Conservation (phyloP, 2,329 filamentous ascomycete species). For the Microsporum audouinii region DNA sequence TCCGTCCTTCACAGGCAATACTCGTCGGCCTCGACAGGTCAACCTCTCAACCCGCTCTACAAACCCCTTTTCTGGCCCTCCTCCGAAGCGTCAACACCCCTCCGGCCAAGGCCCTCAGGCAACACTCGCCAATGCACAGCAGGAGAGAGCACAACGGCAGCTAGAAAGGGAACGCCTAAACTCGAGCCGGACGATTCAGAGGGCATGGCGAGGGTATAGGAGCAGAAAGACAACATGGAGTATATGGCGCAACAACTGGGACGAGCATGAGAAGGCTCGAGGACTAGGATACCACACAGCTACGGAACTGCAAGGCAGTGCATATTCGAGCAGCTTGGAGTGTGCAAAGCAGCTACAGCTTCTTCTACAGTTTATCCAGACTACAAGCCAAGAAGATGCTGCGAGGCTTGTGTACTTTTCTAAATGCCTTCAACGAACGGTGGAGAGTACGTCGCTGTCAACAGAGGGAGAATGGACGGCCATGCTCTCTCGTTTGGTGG, state of each 20-base stretch:
- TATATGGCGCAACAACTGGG: constrained; percentile 50
- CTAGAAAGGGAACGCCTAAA: constrained; percentile 66
- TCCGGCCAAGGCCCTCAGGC: constrained; percentile 55
- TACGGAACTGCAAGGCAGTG: constrained; percentile 12
- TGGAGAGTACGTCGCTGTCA: constrained; percentile 27
- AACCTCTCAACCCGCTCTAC: constrained; percentile 77
- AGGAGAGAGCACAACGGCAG: constrained; percentile 69
- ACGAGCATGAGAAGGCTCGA: constrained; percentile 40
- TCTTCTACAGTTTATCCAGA: constrained; percentile 54
- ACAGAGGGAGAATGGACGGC: constrained; percentile 33
- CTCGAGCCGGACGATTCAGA: constrained; percentile 64
- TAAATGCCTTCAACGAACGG: constrained; percentile 30
- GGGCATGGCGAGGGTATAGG: constrained; percentile 67
- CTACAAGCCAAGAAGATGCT: constrained; percentile 35
- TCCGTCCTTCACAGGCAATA: constrained; percentile 78
- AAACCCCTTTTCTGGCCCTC: constrained; percentile 62
- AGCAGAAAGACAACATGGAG: constrained; percentile 49
- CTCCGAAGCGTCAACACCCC: constrained; percentile 44
- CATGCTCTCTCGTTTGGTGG: constrained; percentile 30
- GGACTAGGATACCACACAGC: constrained; percentile 20
- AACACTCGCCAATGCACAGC: constrained; percentile 73
- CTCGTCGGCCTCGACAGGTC: constrained; percentile 76
- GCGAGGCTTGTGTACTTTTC: constrained; percentile 36
- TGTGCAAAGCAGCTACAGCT: constrained; percentile 49
- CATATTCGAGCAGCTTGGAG: constrained; percentile 26